Conservation (phyloP, 768 basidiomycete species). For the Auriscalpium microsporum region DNA sequence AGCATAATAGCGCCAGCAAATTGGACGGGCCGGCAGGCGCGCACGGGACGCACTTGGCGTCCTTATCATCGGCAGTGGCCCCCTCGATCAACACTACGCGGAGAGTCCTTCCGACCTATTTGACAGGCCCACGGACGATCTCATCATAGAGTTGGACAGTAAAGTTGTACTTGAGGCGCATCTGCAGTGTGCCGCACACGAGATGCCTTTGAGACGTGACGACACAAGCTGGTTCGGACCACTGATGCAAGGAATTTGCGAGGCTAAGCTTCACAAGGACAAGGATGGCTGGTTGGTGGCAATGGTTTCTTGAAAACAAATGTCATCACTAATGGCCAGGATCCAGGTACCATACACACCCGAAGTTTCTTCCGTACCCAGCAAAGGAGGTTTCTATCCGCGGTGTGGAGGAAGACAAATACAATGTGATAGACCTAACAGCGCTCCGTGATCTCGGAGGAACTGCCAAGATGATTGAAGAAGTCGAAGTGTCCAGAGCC, state of each 20-base stretch:
- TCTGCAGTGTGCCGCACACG: conserved; percentile 79
- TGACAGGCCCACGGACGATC: conserved; percentile 48
- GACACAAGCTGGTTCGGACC: conserved; percentile 72
- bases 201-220: conserved; percentile 66
- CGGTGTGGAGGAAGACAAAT: conserved; percentile 70
- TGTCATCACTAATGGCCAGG: no score
- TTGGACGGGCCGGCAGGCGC: conserved; percentile 78
- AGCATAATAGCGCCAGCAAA: conserved; percentile 66
- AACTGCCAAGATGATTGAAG: conserved; percentile 52
- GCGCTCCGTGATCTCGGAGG: conserved; percentile 29
- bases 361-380: conserved; percentile 72
- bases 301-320: neutral
- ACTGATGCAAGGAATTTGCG: conserved; percentile 48
- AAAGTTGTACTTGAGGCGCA: conserved; percentile 74
- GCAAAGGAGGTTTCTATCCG: conserved; percentile 66
- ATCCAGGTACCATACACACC: conserved; percentile 72
- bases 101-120: conserved; percentile 65
- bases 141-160: conserved; percentile 67
- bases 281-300: conserved; percentile 67
- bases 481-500: conserved; percentile 75
- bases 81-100: conserved; percentile 70
- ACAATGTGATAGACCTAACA: conserved; percentile 61
- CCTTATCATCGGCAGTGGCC: conserved; percentile 57
- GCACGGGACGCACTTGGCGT: conserved; percentile 72
- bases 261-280: conserved; percentile 51